phyloP scores from a whole-genome alignment of 306 rosid genomes.

The Ormosia semicastrata region DNA sequence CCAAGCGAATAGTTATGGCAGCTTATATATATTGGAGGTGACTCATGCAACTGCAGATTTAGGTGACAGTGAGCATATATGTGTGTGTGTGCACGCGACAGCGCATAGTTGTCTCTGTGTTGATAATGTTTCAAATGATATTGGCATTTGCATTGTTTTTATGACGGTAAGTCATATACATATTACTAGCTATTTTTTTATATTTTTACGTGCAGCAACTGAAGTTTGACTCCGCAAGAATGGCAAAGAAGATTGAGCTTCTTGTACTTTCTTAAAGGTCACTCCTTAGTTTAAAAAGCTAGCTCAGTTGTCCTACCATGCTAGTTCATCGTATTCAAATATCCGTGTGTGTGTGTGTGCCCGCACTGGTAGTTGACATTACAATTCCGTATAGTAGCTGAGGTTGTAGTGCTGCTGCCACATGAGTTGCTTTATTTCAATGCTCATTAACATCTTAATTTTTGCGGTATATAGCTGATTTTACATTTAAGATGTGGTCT shows the following conservation, averaged over 20 bases:
- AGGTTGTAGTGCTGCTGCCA: background rate
- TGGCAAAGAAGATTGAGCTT: constrained; percentile 50
- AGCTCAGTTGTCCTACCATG: background rate
- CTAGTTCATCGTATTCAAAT: background rate
- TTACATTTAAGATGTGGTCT: background rate
- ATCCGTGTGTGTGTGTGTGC: background rate
- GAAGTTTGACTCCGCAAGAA: constrained; percentile 44
- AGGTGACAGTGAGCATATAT: background rate
- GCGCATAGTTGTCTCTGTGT: background rate
- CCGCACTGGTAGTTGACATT: background rate
- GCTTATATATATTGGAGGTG: no score
- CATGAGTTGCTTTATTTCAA: background rate
- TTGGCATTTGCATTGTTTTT: background rate
- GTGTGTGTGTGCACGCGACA: no score
- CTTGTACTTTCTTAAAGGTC: constrained; percentile 57
- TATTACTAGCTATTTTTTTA: no score
- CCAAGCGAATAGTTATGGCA: background rate
- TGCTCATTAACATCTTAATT: no score
- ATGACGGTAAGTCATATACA: background rate
- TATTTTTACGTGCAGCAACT: constrained; percentile 43
- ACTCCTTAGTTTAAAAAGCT: background rate
- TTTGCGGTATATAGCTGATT: background rate
- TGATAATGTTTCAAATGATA: background rate
- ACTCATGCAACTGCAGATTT: no score
- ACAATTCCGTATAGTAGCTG: background rate